A percentile compares a stretch with the other conserved stretches of the same genome.
phyloP scores from a whole-genome alignment of 2,329 filamentous ascomycete species.

The Daldinia eschscholtzii region DNA sequence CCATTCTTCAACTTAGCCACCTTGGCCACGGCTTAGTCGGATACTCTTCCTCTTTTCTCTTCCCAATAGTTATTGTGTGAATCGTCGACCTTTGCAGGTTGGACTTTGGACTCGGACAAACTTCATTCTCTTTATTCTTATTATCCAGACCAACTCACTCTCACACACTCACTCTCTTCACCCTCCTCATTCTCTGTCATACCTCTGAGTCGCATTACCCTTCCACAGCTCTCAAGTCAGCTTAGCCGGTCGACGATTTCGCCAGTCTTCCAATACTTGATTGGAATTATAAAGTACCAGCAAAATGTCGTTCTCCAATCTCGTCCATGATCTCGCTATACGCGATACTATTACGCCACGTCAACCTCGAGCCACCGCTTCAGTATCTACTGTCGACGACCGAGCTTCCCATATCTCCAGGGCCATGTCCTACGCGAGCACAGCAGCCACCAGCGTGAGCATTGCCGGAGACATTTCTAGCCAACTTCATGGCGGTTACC shows the following conservation, averaged over 20 bases:
- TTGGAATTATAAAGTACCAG: neutral
- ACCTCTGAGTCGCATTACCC: neutral
- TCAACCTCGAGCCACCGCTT: constrained; percentile 61
- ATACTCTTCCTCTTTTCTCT: constrained; percentile 5
- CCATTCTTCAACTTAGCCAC: constrained; percentile 18
- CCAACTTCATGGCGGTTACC: constrained; percentile 86
- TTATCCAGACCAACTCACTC: neutral
- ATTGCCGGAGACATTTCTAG: constrained; percentile 82
- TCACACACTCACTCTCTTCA: too few species aligned
- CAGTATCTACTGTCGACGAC: constrained; percentile 70
- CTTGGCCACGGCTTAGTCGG: constrained; percentile 1
- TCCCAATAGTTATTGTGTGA: neutral
- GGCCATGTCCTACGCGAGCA: constrained; percentile 75
- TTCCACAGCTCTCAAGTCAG: constrained; percentile 7
- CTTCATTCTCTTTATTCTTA: constrained; percentile 13
- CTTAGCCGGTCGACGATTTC: constrained; percentile 10
- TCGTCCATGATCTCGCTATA: constrained; percentile 73
- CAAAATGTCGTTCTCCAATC: constrained; percentile 75
- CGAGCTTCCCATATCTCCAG: constrained; percentile 71
- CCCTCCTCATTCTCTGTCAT: neutral
- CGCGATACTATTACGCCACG: constrained; percentile 65
- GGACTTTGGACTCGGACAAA: constrained; percentile 9
- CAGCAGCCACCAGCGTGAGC: constrained; percentile 75
- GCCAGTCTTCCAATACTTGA: neutral
- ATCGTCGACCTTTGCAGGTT: constrained; percentile 7